Evolutionary conservation across 352 stramenopile genomes (phyloP).

Genomic region (Thraustochytrium sp.): DNA sequence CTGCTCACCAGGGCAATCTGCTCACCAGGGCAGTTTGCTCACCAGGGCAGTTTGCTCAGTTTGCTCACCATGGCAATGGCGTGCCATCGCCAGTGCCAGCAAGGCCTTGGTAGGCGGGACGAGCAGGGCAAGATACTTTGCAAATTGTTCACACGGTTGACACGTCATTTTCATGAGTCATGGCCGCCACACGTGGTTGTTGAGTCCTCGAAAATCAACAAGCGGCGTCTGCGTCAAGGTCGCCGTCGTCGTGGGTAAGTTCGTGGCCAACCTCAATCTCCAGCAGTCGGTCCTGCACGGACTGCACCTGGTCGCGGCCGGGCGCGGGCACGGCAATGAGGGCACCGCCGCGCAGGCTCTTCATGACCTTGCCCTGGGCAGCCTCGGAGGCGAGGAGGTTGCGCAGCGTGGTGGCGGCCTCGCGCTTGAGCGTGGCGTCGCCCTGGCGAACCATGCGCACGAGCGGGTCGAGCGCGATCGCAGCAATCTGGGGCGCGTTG

Average conservation of each 20-base stretch:
- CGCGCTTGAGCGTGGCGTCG: background rate
- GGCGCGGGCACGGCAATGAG: background rate
- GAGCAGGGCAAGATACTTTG: no score
- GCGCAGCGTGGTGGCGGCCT: background rate
- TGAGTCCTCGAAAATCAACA: no score
- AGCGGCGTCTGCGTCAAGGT: no score
- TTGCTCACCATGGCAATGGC: no score
- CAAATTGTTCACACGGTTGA: no score
- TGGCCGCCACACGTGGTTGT: no score
- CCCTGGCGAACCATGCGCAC: background rate
- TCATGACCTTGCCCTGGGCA: slow-evolving; percentile 12
- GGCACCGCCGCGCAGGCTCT: background rate
- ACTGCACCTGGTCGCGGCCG: background rate
- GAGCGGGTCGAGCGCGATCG: slow-evolving; percentile 1
- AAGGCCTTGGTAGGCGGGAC: no score
- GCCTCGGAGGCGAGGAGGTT: background rate
- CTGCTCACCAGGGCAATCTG: no score
- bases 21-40: no score
- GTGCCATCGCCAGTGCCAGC: no score
- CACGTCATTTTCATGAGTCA: no score
- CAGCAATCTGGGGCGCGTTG: background rate
- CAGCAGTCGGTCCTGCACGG: background rate
- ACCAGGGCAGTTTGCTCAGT: no score
- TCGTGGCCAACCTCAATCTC: slow-evolving; percentile 2
- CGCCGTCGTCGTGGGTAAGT: background rate